Evolutionary conservation across 768 basidiomycete species (phyloP).

Genomic region (Ramaria sp.): DNA sequence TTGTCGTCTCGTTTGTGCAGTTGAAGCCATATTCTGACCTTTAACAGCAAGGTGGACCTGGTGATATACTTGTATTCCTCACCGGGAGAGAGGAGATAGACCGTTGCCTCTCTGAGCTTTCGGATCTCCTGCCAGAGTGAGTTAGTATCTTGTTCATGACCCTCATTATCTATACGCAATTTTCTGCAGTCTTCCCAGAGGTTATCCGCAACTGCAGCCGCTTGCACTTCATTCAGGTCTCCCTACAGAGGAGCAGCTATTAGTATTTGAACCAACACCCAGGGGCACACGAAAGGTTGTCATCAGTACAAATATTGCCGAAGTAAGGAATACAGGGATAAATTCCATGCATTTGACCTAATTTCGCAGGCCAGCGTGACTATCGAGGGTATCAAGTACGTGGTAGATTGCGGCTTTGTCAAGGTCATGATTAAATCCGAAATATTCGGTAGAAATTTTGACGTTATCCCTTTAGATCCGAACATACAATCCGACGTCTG

Average conservation of each 20-base stretch:
- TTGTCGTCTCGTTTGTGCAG: constrained; percentile 17
- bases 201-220: constrained; percentile 46
- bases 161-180: not conserved
- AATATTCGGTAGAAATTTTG: not conserved
- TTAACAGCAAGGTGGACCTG: constrained; percentile 52
- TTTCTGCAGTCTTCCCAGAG: constrained; percentile 33
- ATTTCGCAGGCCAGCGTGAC: constrained; percentile 77
- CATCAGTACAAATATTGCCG: constrained; percentile 92
- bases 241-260: constrained; percentile 77
- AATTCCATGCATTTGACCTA: not conserved
- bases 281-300: constrained; percentile 79
- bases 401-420: constrained; percentile 90
- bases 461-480: constrained; percentile 48
- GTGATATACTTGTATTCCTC: constrained; percentile 89
- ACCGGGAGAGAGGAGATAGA: constrained; percentile 98
- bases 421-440: constrained; percentile 45
- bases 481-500: constrained; percentile 78
- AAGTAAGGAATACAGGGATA: constrained; percentile 33
- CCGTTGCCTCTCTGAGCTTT: constrained; percentile 65
- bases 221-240: constrained; percentile 86
- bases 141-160: constrained; percentile 13
- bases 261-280: constrained; percentile 72
- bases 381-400: constrained; percentile 90
- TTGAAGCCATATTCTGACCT: constrained; percentile 5
- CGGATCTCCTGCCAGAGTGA: constrained; percentile 70